Conservation (phyloP, 208 protist species). For the Endotrypanum monterogeii region DNA sequence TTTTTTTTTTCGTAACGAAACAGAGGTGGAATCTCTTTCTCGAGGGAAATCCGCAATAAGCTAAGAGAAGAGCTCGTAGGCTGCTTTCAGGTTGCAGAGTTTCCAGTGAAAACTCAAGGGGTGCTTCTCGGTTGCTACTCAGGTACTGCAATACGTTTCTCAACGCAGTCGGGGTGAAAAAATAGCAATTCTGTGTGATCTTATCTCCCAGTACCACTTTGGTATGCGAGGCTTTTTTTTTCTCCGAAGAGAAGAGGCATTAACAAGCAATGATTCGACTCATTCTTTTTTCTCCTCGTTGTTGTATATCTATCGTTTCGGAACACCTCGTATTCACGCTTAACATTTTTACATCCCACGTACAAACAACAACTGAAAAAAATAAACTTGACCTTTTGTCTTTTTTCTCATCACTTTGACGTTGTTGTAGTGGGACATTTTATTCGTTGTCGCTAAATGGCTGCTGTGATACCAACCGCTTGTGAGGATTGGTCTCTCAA, state of each 20-base stretch:
- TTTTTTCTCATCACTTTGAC: neutral
- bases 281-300: neutral
- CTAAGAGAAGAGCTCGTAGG: neutral
- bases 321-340: neutral
- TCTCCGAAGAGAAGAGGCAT: neutral
- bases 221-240: neutral
- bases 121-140: neutral
- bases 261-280: neutral
- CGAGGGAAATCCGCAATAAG: neutral
- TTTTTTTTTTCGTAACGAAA: neutral
- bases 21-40: neutral
- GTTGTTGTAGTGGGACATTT: neutral
- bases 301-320: neutral
- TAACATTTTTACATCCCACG: neutral
- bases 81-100: neutral
- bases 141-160: neutral
- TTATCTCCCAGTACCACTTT: neutral
- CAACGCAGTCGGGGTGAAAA: neutral
- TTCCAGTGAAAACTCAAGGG: neutral
- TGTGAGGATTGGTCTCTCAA: conserved; percentile 82
- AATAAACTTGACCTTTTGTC: neutral
- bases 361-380: too few species aligned
- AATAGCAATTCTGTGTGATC: neutral
- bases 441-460: conserved; percentile 19
- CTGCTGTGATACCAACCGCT: conserved; percentile 44